These are phyloP conservation scores for Filosporella fistucella DNA, from an alignment of 495 filamentous ascomycete genomes.

Conservation along the genomic window DNA sequence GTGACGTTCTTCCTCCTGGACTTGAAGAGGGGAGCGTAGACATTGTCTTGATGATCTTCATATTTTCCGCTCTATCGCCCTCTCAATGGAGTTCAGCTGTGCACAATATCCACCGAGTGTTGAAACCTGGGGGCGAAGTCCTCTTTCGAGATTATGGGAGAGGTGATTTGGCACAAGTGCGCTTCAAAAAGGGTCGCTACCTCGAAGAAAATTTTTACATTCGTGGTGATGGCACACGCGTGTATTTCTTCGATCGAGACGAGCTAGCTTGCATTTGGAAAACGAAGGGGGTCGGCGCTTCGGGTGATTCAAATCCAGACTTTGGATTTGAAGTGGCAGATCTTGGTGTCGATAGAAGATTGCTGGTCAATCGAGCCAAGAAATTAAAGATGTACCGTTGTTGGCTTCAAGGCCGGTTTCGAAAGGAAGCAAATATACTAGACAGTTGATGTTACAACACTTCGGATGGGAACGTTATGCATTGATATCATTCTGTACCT, in stretches of 20 bases:
- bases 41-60: conserved; percentile 89
- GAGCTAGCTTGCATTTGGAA: conserved; percentile 78
- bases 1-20: conserved; percentile 66
- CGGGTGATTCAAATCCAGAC: conserved; percentile 16
- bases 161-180: conserved; percentile 91
- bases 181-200: conserved; percentile 91
- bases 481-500: too few relatives aligned
- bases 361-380: conserved; percentile 86
- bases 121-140: conserved; percentile 86
- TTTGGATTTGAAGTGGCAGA: conserved; percentile 64
- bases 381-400: conserved; percentile 97
- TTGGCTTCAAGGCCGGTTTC: conserved; percentile 91
- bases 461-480: too few relatives aligned
- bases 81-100: conserved; percentile 80
- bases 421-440: too few relatives aligned
- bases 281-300: conserved; percentile 14
- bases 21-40: conserved; percentile 75
- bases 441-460: too few relatives aligned
- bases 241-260: conserved; percentile 92
- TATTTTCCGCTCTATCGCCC: conserved; percentile 88
- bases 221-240: conserved; percentile 88
- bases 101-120: conserved; percentile 69
- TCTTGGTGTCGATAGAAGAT: conserved; percentile 75
- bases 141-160: conserved; percentile 94
- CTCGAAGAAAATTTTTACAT: conserved; percentile 97